Conservation (phyloP, 2,329 filamentous ascomycete genomes). For the Emmonsiellopsis sp. region DNA sequence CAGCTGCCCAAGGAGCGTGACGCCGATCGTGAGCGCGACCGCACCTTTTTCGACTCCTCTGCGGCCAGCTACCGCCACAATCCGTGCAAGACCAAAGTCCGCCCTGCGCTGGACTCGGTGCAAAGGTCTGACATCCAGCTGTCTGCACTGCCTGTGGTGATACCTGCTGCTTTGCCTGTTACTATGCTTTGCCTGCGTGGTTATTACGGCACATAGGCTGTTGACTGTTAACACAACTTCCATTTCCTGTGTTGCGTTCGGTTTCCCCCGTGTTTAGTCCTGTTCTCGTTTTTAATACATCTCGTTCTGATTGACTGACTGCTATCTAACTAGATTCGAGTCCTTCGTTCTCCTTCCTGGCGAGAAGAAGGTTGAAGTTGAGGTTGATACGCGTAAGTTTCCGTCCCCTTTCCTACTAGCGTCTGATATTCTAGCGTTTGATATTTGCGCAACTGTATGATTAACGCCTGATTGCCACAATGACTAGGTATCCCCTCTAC, state of each 20-base stretch:
- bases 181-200: not conserved
- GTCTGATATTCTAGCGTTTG: not conserved
- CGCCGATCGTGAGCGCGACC: constrained; percentile 4
- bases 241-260: constrained; percentile 6
- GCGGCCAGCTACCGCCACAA: constrained; percentile 12
- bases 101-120: constrained; percentile 10
- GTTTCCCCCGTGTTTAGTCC: too few relatives aligned
- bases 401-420: constrained; percentile 11
- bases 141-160: not conserved
- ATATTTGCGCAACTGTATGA: not conserved
- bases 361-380: constrained; percentile 89
- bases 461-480: not conserved
- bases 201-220: too few relatives aligned
- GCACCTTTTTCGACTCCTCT: constrained; percentile 9
- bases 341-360: constrained; percentile 78
- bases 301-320: not conserved
- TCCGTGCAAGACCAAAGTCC: constrained; percentile 12
- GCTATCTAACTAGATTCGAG: constrained; percentile 61
- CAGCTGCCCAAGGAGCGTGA: not conserved
- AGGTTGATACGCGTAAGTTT: constrained; percentile 73
- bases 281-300: not conserved
- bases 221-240: constrained; percentile 11
- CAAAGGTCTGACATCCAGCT: constrained; percentile 6
- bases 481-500: constrained; percentile 75
- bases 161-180: not conserved